Conservation (phyloP, 2,329 filamentous ascomycete genomes). For the Cyphellophora europaea region DNA sequence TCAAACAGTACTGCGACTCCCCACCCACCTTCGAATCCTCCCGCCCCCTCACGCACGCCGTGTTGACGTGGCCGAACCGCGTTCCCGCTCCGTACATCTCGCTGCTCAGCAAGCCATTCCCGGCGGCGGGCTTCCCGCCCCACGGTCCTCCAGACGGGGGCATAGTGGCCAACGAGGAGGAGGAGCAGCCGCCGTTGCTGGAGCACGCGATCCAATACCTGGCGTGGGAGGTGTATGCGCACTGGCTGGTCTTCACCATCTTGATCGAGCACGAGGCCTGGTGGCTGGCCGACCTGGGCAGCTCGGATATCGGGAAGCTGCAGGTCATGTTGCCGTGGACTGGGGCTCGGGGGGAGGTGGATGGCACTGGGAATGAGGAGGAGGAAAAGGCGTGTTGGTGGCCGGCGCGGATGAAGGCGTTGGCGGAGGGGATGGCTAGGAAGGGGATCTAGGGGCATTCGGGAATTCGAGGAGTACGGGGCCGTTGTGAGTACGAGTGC, state of each 20-base stretch:
- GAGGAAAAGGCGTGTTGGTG: too few relatives aligned
- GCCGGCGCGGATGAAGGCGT: too few relatives aligned
- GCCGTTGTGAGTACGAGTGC: too few relatives aligned
- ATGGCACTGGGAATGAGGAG: too few relatives aligned
- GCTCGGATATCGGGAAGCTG: conserved; percentile 6
- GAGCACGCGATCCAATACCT: conserved; percentile 6
- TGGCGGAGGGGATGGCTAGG: too few relatives aligned
- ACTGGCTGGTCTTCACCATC: conserved; percentile 8
- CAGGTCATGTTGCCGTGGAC: too few relatives aligned
- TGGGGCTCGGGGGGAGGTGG: too few relatives aligned
- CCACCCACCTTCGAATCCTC: conserved; percentile 3
- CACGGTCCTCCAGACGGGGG: too few relatives aligned
- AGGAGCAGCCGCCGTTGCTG: not conserved
- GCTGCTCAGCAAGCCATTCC: not conserved
- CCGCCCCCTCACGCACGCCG: not conserved
- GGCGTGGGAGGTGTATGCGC: conserved; percentile 8
- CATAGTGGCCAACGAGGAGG: too few relatives aligned
- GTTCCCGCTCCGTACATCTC: conserved; percentile 4
- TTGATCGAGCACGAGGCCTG: conserved; percentile 6
- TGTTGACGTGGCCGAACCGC: conserved; percentile 6
- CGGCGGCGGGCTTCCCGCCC: not conserved
- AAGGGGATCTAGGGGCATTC: too few relatives aligned
- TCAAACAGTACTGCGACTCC: conserved; percentile 1
- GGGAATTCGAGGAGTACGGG: too few relatives aligned
- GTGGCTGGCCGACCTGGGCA: conserved; percentile 4